Conservation (phyloP, 208 protist species). For the Crithidia thermophila region DNA sequence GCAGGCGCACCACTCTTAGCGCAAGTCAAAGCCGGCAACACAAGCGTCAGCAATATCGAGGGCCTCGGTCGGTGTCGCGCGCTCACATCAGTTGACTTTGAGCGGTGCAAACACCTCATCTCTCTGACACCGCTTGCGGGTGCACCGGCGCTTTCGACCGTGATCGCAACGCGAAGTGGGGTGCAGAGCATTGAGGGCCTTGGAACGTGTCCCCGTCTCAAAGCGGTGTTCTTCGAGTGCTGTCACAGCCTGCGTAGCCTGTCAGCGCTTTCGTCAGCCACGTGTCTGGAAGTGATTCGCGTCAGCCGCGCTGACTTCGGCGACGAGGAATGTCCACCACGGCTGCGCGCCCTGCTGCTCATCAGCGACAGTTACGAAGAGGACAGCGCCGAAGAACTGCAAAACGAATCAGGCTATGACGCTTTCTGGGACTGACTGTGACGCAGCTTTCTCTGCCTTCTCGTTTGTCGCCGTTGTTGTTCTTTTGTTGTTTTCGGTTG, state of each 20-base stretch:
- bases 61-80: constrained; percentile 1
- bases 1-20: constrained; percentile 6
- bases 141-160: constrained; percentile 7
- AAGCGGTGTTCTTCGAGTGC: constrained; percentile 2
- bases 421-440: constrained; percentile 6
- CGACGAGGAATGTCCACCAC: constrained; percentile 1
- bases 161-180: constrained; percentile 3
- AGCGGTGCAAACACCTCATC: not conserved
- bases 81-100: constrained; percentile 9
- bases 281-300: constrained; percentile 4
- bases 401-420: not conserved
- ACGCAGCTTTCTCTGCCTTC: too few species aligned
- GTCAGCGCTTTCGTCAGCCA: not conserved
- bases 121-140: constrained; percentile 2
- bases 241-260: constrained; percentile 1
- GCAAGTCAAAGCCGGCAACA: not conserved
- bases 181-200: constrained; percentile 12
- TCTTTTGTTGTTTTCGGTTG: too few species aligned
- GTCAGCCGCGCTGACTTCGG: not conserved
- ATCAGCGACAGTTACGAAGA: constrained; percentile 4
- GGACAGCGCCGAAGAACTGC: not conserved
- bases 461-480: too few species aligned
- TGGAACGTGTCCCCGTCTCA: constrained; percentile 2
- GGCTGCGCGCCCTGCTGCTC: not conserved
- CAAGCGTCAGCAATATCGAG: not conserved